Base-by-base conservation (phyloP, 192 early-diverging fungal genomes). In the Thamnidium elegans region DNA sequence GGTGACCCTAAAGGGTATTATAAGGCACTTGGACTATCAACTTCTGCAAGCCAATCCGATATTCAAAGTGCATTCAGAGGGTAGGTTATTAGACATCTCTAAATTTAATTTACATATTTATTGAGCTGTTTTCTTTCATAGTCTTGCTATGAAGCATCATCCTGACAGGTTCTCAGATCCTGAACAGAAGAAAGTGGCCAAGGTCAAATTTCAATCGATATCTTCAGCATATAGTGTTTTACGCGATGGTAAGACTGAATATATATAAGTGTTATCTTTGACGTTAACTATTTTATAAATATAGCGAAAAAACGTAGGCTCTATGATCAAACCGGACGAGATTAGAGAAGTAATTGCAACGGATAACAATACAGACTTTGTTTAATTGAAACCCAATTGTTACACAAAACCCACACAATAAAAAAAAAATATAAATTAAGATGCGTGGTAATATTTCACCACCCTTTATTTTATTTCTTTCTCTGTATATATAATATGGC, bases 1-100 rank as follows among this genome's bases (percentile, higher is more conserved):
- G 32, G 55, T 7, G 81, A 83, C 62, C 72, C 76, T 9, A 70
- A 71, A 47, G 79, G 75, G 0, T 83, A 79, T 21, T 83, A 83
- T 68, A 62, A 67, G 14, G 55, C 51, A 0, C 54, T 83, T 2
- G 77, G 79, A 23, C 63, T 83, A 0, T 42, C 64, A 2, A 56
- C 66, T 11, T 42, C 50, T 43, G 76, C 78, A 0, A 77, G 68
- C 11, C 71, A 72, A 3, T 52, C 74, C 15, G 81, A 83, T 26
- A 78, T 83, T 1, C 81, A 83, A 53, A 72, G 74, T 14, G 78
- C 81, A 5, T 83, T 83, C 50, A 65, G 81, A 65, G 81, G 81
- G 19, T 72, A 55, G 62, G 11, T 19, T 30, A 34, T 51, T 10
- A 17, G 30, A 34, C 15, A 3, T 32, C 56, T 19, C 9, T 21